Percentiles rank a stretch among this genome's conserved stretches.
Evolutionary conservation across 352 stramenopile genomes (phyloP).

Genomic region (Globisporangium splendens): DNA sequence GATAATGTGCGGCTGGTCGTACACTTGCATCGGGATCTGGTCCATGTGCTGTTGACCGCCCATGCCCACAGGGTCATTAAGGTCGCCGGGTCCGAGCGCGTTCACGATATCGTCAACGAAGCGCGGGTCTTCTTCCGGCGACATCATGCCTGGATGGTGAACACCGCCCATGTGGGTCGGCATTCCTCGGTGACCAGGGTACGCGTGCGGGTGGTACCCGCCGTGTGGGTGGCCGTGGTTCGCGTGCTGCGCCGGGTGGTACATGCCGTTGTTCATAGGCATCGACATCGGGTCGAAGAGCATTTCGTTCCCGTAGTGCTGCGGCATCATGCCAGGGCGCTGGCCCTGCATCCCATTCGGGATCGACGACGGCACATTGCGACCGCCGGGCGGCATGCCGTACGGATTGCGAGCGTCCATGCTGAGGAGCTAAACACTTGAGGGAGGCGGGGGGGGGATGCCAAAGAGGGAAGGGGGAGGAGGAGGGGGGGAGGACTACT

Average conservation of each 20-base stretch:
- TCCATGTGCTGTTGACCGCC: constrained; percentile 44
- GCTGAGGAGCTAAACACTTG: too few species aligned
- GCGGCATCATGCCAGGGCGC: constrained; percentile 39
- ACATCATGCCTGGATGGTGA: constrained; percentile 47
- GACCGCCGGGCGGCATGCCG: constrained; percentile 40
- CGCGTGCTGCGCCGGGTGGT: constrained; percentile 43
- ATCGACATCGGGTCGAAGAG: constrained; percentile 67
- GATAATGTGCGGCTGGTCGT: constrained; percentile 61
- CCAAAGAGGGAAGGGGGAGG: not conserved
- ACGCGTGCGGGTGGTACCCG: constrained; percentile 17
- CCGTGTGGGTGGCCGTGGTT: constrained; percentile 16
- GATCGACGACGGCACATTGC: constrained; percentile 20
- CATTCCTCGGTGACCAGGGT: constrained; percentile 28
- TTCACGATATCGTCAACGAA: constrained; percentile 72
- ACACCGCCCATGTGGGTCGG: constrained; percentile 24
- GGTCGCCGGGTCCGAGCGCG: constrained; percentile 47
- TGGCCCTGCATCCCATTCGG: constrained; percentile 38
- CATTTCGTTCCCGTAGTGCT: constrained; percentile 78
- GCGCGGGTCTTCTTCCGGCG: constrained; percentile 57
- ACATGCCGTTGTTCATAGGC: constrained; percentile 58
- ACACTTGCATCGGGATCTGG: constrained; percentile 52
- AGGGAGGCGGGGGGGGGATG: not conserved
- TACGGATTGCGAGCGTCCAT: constrained; percentile 74
- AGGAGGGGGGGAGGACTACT: not conserved
- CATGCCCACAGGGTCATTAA: constrained; percentile 39